Evolutionary conservation across 2,329 filamentous ascomycete genomes (phyloP).

Genomic region (Akanthomyces dipterigenus): DNA sequence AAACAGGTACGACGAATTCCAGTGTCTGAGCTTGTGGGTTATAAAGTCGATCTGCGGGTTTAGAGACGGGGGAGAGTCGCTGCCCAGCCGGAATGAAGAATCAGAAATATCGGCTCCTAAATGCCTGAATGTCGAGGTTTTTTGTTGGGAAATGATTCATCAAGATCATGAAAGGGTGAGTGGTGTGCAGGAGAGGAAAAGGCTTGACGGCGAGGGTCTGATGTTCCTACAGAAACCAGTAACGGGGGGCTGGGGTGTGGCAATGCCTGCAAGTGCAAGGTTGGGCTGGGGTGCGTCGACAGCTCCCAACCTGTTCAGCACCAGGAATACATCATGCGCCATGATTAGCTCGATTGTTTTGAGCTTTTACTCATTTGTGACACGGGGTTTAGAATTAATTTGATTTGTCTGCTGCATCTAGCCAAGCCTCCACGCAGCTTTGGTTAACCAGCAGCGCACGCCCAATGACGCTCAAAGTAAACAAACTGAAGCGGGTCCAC

Average conservation of each 20-base stretch:
- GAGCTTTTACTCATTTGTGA: not conserved
- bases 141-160: not conserved
- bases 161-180: not conserved
- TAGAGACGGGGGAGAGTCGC: not conserved
- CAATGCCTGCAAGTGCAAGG: conserved; percentile 4
- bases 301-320: not conserved
- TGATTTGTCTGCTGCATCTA: not conserved
- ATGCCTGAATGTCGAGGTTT: not conserved
- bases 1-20: not conserved
- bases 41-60: not conserved
- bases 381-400: not conserved
- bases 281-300: not conserved
- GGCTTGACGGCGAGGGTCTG: not conserved
- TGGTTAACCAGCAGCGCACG: not conserved
- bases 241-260: conserved; percentile 4
- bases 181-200: not conserved
- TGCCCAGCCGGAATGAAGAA: not conserved
- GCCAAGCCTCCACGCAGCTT: not conserved
- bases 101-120: not conserved
- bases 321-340: not conserved
- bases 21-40: not conserved
- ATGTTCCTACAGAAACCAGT: conserved; percentile 12
- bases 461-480: not conserved
- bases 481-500: not conserved
- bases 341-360: not conserved